Evolutionary conservation across 2,329 filamentous ascomycete genomes (phyloP), one percentile per base, ranked within the genome.

Genomic region (Nigrospora sphaerica): DNA sequence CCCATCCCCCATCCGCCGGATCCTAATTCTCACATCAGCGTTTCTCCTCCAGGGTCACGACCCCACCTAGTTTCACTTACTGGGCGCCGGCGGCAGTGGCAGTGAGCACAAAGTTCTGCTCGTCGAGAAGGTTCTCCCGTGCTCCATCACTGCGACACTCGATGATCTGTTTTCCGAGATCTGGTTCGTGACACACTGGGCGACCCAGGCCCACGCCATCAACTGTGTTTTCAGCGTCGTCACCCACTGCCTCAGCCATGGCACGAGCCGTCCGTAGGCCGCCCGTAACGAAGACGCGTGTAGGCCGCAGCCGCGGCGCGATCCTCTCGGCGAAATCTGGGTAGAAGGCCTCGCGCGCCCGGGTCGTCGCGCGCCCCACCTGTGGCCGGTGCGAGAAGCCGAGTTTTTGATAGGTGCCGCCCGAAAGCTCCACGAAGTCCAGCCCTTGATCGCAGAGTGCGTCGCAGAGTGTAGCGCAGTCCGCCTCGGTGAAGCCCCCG

Each of bases 391-490:
- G 45, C 50, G 65, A 49, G 57, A 77, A 74, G 46, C 52, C 55
- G 0, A 76, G 76, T 45, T 80, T 66, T 54, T 81, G 77, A 49
- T 75, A 82, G 0, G 61, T 75, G 0, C 84, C 83, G 0, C 84
- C 84, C 34, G 74, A 80, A 31, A 87, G 73, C 61, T 88, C 83
- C 2, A 87, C 62, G 51, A 85, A 84, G 60, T 87, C 84, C 3
- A 87, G 63, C 34, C 66, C 70, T 3, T 62, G 57, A 11, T 65
- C 60, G 11, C 84, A 67, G 57, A 86, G 81, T 46, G 75, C 71
- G 32, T 86, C 64, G 19, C 71, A 76, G 19, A 78, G 51, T 42
- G 59, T 61, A 51, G 63, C 62, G 2, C 61, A 52, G 4, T 54
- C 54, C 17, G 19, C 44, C 10, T 47, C 12, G 17, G 42, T 40